Percentiles rank a stretch among this genome's conserved stretches.
phyloP scores from a whole-genome alignment of 2,329 filamentous ascomycete species.

The Dactylellina leptospora region DNA sequence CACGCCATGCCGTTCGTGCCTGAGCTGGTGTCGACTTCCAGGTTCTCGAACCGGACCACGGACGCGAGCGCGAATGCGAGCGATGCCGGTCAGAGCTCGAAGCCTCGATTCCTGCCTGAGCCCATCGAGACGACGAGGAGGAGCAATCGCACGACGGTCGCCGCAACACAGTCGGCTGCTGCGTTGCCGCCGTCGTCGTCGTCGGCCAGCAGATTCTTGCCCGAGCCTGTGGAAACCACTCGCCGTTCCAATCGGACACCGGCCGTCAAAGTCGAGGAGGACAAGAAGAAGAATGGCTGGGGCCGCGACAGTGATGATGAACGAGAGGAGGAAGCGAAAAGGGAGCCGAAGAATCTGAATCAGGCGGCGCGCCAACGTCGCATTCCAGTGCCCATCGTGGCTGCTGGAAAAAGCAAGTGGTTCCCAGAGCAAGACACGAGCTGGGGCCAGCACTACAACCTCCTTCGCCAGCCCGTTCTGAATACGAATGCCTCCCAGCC shows the following conservation, averaged over 20 bases:
- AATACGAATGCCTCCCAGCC: too few relatives aligned
- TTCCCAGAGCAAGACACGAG: constrained; percentile 28
- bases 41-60: constrained; percentile 46
- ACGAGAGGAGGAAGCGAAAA: constrained; percentile 20
- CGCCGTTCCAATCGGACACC: constrained; percentile 56
- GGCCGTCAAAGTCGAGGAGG: constrained; percentile 37
- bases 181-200: constrained; percentile 12
- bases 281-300: constrained; percentile 34
- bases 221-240: constrained; percentile 56
- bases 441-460: constrained; percentile 18
- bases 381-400: constrained; percentile 37
- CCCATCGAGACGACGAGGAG: constrained; percentile 55
- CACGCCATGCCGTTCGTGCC: constrained; percentile 49
- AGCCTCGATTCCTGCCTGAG: constrained; percentile 54
- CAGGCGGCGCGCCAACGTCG: constrained; percentile 18
- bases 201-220: constrained; percentile 40
- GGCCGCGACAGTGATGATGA: constrained; percentile 52
- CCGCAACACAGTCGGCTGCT: constrained; percentile 1
- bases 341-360: constrained; percentile 33
- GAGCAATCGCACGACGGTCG: constrained; percentile 44
- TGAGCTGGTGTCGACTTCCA: constrained; percentile 47
- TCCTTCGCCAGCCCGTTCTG: background rate
- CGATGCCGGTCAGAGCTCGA: constrained; percentile 18
- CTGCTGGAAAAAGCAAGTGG: constrained; percentile 52
- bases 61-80: constrained; percentile 23